phyloP scores from a whole-genome alignment of 2,329 filamentous ascomycete genomes.

The Microsporum canis region DNA sequence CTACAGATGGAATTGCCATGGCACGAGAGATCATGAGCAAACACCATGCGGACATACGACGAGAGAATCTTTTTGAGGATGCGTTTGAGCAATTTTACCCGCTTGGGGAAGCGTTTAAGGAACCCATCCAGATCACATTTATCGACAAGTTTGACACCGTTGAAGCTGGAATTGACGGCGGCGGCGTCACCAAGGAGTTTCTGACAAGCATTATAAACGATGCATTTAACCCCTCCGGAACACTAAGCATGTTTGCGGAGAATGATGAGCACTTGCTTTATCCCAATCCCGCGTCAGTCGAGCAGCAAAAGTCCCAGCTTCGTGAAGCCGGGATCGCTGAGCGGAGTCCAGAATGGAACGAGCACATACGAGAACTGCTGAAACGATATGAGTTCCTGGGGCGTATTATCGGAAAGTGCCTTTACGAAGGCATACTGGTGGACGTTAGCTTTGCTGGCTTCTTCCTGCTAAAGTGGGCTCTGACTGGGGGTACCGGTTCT shows the following conservation, averaged over 20 bases:
- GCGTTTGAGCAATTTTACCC: constrained; percentile 73
- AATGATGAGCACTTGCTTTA: constrained; percentile 82
- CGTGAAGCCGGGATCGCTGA: constrained; percentile 43
- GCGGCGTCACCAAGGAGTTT: constrained; percentile 95
- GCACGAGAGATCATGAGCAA: constrained; percentile 37
- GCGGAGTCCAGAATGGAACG: constrained; percentile 45
- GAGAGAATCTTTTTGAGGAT: constrained; percentile 72
- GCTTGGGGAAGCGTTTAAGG: constrained; percentile 73
- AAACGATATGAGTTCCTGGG: constrained; percentile 82
- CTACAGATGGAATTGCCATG: constrained; percentile 30
- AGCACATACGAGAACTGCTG: constrained; percentile 50
- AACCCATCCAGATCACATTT: constrained; percentile 93
- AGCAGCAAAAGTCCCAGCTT: constrained; percentile 53
- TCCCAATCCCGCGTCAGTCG: constrained; percentile 69
- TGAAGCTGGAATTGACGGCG: constrained; percentile 92
- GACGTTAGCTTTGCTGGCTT: constrained; percentile 90
- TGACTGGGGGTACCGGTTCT: constrained; percentile 54
- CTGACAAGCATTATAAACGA: constrained; percentile 77
- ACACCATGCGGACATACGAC: constrained; percentile 68
- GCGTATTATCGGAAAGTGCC: constrained; percentile 84
- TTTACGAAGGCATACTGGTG: constrained; percentile 93
- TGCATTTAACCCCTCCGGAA: constrained; percentile 56
- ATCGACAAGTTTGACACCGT: constrained; percentile 76
- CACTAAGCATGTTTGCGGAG: constrained; percentile 59
- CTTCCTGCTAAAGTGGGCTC: constrained; percentile 90